Base-by-base conservation (phyloP, 106 monocot species). In the Apostasia shenzhenica region DNA sequence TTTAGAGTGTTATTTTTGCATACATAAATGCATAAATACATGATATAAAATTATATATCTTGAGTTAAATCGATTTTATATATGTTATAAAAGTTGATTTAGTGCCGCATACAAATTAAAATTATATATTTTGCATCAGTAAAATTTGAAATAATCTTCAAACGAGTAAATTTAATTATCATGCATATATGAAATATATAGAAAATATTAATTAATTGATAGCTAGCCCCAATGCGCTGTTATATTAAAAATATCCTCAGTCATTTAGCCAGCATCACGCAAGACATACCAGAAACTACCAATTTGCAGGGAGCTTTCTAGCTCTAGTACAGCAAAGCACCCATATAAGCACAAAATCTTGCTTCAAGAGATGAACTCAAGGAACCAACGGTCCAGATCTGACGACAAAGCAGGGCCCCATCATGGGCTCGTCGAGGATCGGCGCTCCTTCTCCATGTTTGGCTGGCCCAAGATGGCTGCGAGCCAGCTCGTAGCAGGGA, bases 351-450 rank as follows among this genome's bases (percentile, higher is more conserved):
- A 65, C 65, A 49, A 4, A 4, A 4, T 50, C 50, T 5, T 50
- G 4, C 8, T 8, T 50, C 50, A 8, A 5, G 50, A 6, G 12
- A 1, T 14, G 48, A 40, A 4, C 4, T 65, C 64, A 65, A 6
- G 65, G 48, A 65, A 26, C 48, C 48, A 65, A 48, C 48, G 65
- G 48, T 65, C 48, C 48, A 38, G 65, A 65, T 65, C 48, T 46
- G 10, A 62, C 5, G 4, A n/a, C 43, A 45, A n/a, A 44, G 8
- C 45, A 3, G 4, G 48, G 26, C 48, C 65, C 48, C 48, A 65
- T 8, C 3, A 65, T 48, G 14, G 48, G 44, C 45, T 8, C 45
- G 62, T 62, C 62, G 37, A 41, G 59, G 40, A 41, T 8, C 8
- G 59, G 59, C 8, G 59, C 39, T 59, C 37, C 59, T 37, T 41